phyloP scores from a whole-genome alignment of 2,329 filamentous ascomycete genomes.

The Akanthomyces muscarius region DNA sequence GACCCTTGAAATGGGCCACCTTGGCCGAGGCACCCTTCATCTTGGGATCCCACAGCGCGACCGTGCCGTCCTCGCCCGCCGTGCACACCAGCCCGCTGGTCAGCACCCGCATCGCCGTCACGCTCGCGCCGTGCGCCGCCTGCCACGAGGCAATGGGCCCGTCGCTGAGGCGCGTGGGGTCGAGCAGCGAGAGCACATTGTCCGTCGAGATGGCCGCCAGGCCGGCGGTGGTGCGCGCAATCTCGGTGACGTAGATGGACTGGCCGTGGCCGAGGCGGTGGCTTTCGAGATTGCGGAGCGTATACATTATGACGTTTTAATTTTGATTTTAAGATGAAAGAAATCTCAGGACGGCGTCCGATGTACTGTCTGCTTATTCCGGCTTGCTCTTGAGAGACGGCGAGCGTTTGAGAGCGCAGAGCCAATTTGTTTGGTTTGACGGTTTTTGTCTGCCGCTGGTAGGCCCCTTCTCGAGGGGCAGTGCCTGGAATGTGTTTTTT shows the following conservation, averaged over 20 bases:
- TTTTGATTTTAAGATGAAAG: too few relatives aligned
- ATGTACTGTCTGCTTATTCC: too few relatives aligned
- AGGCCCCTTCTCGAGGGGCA: not conserved
- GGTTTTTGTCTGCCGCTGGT: not conserved
- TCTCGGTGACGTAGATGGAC: slow-evolving; percentile 53
- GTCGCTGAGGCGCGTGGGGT: slow-evolving; percentile 52
- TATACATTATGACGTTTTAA: slow-evolving; percentile 28
- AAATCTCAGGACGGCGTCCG: too few relatives aligned
- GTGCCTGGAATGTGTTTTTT: too few relatives aligned
- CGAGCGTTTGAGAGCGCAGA: not conserved
- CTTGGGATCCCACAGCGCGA: slow-evolving; percentile 64
- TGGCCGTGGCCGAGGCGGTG: slow-evolving; percentile 32
- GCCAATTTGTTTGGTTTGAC: not conserved
- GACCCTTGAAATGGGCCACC: slow-evolving; percentile 45
- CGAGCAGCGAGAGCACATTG: slow-evolving; percentile 63
- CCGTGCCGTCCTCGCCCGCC: slow-evolving; percentile 65
- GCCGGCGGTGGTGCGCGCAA: slow-evolving; percentile 47
- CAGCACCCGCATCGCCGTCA: slow-evolving; percentile 58
- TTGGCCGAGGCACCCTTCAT: slow-evolving; percentile 35
- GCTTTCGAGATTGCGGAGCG: slow-evolving; percentile 30
- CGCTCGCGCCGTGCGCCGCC: slow-evolving; percentile 53
- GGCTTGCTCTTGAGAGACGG: too few relatives aligned
- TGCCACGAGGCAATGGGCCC: slow-evolving; percentile 45
- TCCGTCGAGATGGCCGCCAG: slow-evolving; percentile 66
- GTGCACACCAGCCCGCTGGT: slow-evolving; percentile 57